phyloP scores from a whole-genome alignment of 2,329 filamentous ascomycete species.

The Exophiala phaeomuriformis region DNA sequence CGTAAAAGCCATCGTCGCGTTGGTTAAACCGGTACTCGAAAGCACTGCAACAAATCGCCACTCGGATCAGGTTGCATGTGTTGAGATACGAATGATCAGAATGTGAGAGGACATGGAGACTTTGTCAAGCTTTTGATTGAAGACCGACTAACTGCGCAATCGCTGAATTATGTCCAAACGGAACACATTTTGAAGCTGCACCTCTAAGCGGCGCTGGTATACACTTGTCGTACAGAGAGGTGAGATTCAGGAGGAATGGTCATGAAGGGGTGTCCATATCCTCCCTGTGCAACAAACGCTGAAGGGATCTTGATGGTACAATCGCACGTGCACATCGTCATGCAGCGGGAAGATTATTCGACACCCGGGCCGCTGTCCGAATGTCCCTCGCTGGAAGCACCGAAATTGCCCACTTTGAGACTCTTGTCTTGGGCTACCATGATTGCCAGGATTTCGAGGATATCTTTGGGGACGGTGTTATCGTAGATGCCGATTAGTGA shows the following conservation, averaged over 20 bases:
- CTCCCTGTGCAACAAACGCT: constrained; percentile 1
- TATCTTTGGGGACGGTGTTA: constrained; percentile 95
- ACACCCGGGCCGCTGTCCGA: constrained; percentile 26
- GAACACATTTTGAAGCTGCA: constrained; percentile 7
- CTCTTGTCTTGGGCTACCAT: constrained; percentile 91
- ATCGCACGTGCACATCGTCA: not conserved
- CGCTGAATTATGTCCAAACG: constrained; percentile 19
- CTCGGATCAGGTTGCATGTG: not conserved
- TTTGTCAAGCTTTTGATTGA: constrained; percentile 8
- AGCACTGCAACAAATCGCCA: too few relatives aligned
- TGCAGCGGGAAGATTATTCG: constrained; percentile 16
- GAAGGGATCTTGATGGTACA: constrained; percentile 15
- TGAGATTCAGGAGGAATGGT: constrained; percentile 16
- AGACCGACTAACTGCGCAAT: constrained; percentile 2
- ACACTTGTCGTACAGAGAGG: constrained; percentile 25
- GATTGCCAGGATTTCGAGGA: constrained; percentile 91
- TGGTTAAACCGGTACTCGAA: too few relatives aligned
- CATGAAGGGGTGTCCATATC: not conserved
- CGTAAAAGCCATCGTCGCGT: too few relatives aligned
- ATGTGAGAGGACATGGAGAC: not conserved
- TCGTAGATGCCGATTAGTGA: constrained; percentile 97
- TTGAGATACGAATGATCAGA: too few relatives aligned
- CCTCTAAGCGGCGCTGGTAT: constrained; percentile 18
- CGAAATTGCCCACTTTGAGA: constrained; percentile 50
- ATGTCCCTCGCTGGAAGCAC: constrained; percentile 21